Percentiles rank a stretch among this genome's conserved stretches.
These are phyloP conservation scores for Apophysomyces variabilis DNA, from an alignment of 371 early-diverging fungal genomes.

Conservation along the genomic window DNA sequence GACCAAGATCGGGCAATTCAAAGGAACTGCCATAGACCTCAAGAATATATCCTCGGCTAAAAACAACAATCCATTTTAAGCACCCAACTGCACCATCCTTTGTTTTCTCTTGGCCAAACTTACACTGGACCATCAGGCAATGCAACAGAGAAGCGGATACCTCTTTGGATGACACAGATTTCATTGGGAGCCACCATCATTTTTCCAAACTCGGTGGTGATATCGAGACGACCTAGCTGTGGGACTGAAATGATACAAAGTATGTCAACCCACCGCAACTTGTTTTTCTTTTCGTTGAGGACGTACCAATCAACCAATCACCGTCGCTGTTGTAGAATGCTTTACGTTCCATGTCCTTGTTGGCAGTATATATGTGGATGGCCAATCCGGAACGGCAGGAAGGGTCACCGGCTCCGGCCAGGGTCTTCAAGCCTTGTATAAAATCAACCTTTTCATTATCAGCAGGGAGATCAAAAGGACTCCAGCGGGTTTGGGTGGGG, in stretches of 20 bases:
- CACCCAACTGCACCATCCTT: neutral
- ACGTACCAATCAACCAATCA: constrained; percentile 86
- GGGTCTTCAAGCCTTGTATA: constrained; percentile 82
- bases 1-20: constrained; percentile 94
- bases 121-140: constrained; percentile 83
- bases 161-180: constrained; percentile 92
- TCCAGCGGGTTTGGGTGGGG: constrained; percentile 94
- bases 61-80: constrained; percentile 8
- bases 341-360: constrained; percentile 72
- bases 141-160: constrained; percentile 83
- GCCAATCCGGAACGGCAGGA: constrained; percentile 80
- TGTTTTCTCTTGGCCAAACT: constrained; percentile 5
- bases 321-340: constrained; percentile 94
- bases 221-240: constrained; percentile 88
- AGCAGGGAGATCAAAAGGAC: constrained; percentile 81
- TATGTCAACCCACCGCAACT: neutral
- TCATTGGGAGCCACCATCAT: constrained; percentile 88
- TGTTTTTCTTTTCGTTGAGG: neutral
- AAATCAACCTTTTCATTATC: constrained; percentile 67
- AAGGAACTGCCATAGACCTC: constrained; percentile 90
- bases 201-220: constrained; percentile 92
- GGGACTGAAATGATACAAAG: constrained; percentile 65
- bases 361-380: constrained; percentile 84
- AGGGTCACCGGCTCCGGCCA: constrained; percentile 92
- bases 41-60: constrained; percentile 85